Conservation (phyloP, 176 grass and related monocot genomes). For the Oryza punctata region DNA sequence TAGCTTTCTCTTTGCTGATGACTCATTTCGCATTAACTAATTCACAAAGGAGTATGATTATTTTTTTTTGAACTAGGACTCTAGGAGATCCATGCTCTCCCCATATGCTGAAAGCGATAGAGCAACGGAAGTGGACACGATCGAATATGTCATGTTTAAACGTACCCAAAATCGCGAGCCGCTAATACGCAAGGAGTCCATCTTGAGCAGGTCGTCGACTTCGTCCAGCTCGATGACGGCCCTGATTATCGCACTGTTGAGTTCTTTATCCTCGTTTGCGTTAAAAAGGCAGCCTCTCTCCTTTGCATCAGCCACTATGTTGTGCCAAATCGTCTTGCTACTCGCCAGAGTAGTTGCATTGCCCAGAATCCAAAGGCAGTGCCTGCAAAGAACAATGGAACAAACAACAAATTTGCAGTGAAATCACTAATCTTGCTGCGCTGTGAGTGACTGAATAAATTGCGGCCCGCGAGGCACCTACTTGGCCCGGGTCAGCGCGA, state of each 20-base stretch:
- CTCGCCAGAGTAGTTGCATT: conserved; percentile 47
- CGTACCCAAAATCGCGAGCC: conserved; percentile 1
- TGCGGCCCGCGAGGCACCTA: conserved; percentile 12
- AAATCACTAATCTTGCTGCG: too few species aligned
- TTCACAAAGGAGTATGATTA: too few species aligned
- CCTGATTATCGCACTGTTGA: conserved; percentile 30
- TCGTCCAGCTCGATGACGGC: conserved; percentile 42
- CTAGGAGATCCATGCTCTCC: too few species aligned
- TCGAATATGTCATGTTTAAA: not conserved
- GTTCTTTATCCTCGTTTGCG: conserved; percentile 39
- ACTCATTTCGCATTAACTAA: not conserved
- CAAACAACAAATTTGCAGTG: not conserved
- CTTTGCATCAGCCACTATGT: conserved; percentile 54
- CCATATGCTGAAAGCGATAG: too few species aligned
- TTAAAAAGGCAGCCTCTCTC: conserved; percentile 46
- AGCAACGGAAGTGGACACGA: too few species aligned
- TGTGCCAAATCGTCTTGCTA: conserved; percentile 52
- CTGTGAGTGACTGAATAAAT: too few species aligned
- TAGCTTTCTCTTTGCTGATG: not conserved
- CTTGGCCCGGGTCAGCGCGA: conserved; percentile 75
- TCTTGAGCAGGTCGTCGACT: conserved; percentile 19
- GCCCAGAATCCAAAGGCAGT: conserved; percentile 66
- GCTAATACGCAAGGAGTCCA: conserved; percentile 3
- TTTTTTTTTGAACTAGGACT: too few species aligned
- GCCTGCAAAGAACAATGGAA: conserved; percentile 33